Base-by-base conservation (phyloP, 2,329 filamentous ascomycete genomes). In the Ceratocystiopsis minuta region DNA sequence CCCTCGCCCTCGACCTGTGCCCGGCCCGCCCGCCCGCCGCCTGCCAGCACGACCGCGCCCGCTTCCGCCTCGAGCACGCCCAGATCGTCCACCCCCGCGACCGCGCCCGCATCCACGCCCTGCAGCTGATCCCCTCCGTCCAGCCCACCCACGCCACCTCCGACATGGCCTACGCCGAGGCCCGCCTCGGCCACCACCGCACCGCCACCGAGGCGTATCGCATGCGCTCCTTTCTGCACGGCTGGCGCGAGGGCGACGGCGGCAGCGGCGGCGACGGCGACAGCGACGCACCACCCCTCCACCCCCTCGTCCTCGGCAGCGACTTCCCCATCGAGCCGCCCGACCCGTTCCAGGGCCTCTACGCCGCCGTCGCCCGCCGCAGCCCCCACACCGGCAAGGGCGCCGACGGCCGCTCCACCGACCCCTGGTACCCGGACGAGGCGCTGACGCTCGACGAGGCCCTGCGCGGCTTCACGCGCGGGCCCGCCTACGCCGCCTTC, bases 261-360 rank as follows among this genome's bases (percentile, higher is more conserved):
- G 6, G 13, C 20, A 2, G 13, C 40, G 9, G 14, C 36, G n/a
- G n/a, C n/a, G n/a, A 70, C 71, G 4, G 35, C 28, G 6, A 10
- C 20, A 2, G 13, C 40, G 9, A 7, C 36, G n/a, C n/a, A n/a
- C n/a, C n/a, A n/a, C n/a, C n/a, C n/a, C n/a, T 36, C 15, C 43
- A 41, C 36, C 43, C 18, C 14, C 31, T 40, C 15, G 58, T 80
- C 1, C 63, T 83, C 2, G 78, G 78, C 3, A 79, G 74, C 39
- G 78, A 82, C 51, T 82, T 82, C 49, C 78, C 78, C 34, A 78
- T 83, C 9, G 78, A 82, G 53, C 78, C 77, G 3, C 68, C 76
- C 0, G 69, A 72, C 50, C 73, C 78, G 2, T 78, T 80, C 48
- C 68, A 76, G 43, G 78, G 78, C 16, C 72, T 82, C 34, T 82